Conservation (phyloP, 2,329 filamentous ascomycete genomes). For the Clarireedia sp. region DNA sequence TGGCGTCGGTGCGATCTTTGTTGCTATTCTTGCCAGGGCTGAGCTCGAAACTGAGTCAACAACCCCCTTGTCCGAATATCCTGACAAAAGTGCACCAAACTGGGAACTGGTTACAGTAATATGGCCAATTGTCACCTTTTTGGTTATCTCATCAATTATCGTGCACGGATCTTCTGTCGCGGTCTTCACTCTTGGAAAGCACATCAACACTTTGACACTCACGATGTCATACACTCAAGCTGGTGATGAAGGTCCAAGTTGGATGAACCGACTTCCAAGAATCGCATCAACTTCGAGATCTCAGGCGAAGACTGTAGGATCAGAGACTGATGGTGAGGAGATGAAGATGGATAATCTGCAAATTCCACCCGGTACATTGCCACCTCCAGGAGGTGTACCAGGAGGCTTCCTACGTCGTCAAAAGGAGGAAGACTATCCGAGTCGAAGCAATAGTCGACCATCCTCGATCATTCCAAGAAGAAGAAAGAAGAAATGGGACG, state of each 20-base stretch:
- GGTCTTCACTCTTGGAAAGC: slow-evolving; percentile 94
- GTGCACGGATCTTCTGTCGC: slow-evolving; percentile 97
- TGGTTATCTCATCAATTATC: slow-evolving; percentile 89
- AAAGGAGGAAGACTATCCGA: slow-evolving; percentile 62
- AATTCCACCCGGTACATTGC: slow-evolving; percentile 60
- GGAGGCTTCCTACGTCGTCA: slow-evolving; percentile 76
- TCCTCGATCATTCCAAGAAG: slow-evolving; percentile 54
- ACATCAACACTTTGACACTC: slow-evolving; percentile 90
- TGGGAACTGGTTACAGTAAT: slow-evolving; percentile 75
- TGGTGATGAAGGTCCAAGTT: slow-evolving; percentile 78
- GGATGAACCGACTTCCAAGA: slow-evolving; percentile 88
- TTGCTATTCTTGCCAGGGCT: slow-evolving; percentile 86
- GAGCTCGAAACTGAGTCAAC: slow-evolving; percentile 70
- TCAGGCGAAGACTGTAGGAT: slow-evolving; percentile 72
- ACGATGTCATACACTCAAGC: slow-evolving; percentile 94
- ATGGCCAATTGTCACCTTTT: slow-evolving; percentile 91
- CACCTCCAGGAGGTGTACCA: slow-evolving; percentile 64
- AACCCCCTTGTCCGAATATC: slow-evolving; percentile 61
- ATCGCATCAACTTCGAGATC: slow-evolving; percentile 64
- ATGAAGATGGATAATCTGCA: slow-evolving; percentile 44
- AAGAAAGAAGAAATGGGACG: slow-evolving; percentile 60
- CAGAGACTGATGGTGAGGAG: slow-evolving; percentile 64
- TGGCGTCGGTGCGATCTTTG: slow-evolving; percentile 92
- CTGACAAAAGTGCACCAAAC: slow-evolving; percentile 43
- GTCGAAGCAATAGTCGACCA: slow-evolving; percentile 46